Evolutionary conservation across 2,329 filamentous ascomycete species (phyloP).

Genomic region (Talaromyces piceae): DNA sequence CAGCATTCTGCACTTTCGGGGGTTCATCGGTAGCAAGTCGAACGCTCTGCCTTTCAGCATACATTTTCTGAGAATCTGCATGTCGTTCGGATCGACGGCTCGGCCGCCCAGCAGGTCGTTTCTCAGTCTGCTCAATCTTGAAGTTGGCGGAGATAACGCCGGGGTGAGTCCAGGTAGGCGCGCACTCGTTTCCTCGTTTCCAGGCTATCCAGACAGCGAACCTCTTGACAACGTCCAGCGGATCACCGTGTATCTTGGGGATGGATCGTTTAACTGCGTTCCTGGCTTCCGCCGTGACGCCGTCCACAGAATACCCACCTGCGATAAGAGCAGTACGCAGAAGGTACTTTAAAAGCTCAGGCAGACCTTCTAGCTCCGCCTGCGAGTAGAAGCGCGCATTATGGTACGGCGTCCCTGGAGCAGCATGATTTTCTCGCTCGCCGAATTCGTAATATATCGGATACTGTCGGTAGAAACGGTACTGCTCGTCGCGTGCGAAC

Average conservation of each 20-base stretch:
- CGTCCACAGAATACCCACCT: constrained; percentile 51
- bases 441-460: constrained; percentile 55
- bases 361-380: constrained; percentile 53
- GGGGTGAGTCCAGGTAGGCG: constrained; percentile 55
- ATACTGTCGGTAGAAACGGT: constrained; percentile 45
- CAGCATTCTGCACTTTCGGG: constrained; percentile 11
- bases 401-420: constrained; percentile 46
- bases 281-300: constrained; percentile 50
- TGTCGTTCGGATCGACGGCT: constrained; percentile 51
- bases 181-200: constrained; percentile 58
- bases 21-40: constrained; percentile 26
- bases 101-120: constrained; percentile 49
- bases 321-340: constrained; percentile 57
- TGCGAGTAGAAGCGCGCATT: constrained; percentile 57
- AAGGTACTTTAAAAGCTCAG: constrained; percentile 53
- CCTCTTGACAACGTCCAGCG: constrained; percentile 50
- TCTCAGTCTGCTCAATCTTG: constrained; percentile 42
- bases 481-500: constrained; percentile 48
- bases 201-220: constrained; percentile 61
- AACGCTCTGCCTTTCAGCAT: constrained; percentile 31
- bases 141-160: constrained; percentile 47
- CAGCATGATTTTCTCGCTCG: constrained; percentile 45
- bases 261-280: constrained; percentile 57
- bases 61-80: constrained; percentile 34
- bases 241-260: constrained; percentile 55